Base-by-base conservation (phyloP, 1,284 basidiomycete genomes). In the Puccinia polysora region DNA sequence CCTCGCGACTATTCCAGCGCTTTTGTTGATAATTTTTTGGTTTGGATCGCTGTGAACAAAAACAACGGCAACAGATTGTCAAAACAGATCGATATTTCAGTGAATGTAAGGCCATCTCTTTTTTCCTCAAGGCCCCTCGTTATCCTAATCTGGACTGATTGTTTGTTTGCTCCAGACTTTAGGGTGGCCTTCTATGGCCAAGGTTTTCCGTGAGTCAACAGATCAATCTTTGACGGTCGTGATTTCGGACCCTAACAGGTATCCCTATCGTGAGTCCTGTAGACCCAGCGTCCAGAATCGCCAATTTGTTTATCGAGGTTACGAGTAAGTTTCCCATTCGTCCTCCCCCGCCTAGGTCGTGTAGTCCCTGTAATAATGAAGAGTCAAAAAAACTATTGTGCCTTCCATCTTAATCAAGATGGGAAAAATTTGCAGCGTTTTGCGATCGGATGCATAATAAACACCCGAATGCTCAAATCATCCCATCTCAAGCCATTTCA, bases 381-480 rank as follows among this genome's bases (percentile, higher is more conserved):
- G n/a, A 45, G n/a, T n/a, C n/a, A 45, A 45, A 45, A 45, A 45
- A 45, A 45, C 40, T 45, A 10, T 8, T 25, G 40, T 53, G 45
- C 36, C 8, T 10, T 18, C 7, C 10, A 7, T 1, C 12, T 49
- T 45, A 45, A n/a, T 62, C 4, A 20, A 52, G 45, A 63, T 63
- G 58, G 58, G 68, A 67, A 30, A 68, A 65, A 67, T 60, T 60
- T 58, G 74, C 73, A 10, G 77, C 25, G 90, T 96, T 79, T 82
- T 94, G 91, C 81, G 94, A 97, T 80, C 83, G 89, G 34, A 89
- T 97, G 85, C 86, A 95, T 59, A 88, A 87, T 81, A 97, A 97
- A 80, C 91, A 97, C 79, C 88, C 91, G 2, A 87, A 87, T 49
- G 89, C 92, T 1, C 89, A 88, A 74, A 82, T 97, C 12, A 82